Conservation (phyloP, 805 yeast genomes). For the Saturnispora sekii region DNA sequence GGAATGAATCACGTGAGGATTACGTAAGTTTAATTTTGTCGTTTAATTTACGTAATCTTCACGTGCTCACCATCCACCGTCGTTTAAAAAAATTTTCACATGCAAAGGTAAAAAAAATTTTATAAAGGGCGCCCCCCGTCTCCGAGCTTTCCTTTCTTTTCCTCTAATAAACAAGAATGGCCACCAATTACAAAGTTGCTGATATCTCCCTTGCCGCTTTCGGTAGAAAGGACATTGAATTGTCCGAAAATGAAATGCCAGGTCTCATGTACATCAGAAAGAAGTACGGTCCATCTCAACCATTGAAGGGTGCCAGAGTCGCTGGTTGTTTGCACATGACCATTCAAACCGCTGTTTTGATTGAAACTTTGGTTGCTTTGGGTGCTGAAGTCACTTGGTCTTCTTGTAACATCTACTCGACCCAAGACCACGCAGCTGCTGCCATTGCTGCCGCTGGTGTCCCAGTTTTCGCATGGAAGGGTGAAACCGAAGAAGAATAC, state of each 20-base stretch:
- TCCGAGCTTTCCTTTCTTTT: background rate
- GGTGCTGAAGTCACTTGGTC: constrained; percentile 99
- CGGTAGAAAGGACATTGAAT: constrained; percentile 98
- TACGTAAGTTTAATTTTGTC: too few relatives aligned
- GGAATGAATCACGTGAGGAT: too few relatives aligned
- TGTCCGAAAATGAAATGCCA: constrained; percentile 99
- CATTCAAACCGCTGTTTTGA: constrained; percentile 97
- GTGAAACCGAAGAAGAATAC: constrained; percentile 99
- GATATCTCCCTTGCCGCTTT: constrained; percentile 98
- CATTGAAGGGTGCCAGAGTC: constrained; percentile 95
- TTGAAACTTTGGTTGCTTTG: constrained; percentile 91
- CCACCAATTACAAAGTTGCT: constrained; percentile 78
- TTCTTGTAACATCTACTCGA: constrained; percentile 97
- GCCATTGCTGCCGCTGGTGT: constrained; percentile 99
- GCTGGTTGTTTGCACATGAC: constrained; percentile 99
- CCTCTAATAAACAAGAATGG: constrained; percentile 1
- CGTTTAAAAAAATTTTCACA: constrained; percentile 6
- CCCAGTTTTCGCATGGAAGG: constrained; percentile 99
- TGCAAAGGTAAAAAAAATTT: background rate
- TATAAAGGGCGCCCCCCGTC: background rate
- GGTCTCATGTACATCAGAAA: constrained; percentile 97
- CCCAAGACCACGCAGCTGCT: constrained; percentile 99
- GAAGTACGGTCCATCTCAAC: constrained; percentile 85
- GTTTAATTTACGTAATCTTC: background rate
- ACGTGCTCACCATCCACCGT: background rate